A percentile compares a stretch with the other conserved stretches of the same genome.
Evolutionary conservation across 1,139 yeast species (phyloP).

Genomic region (Ogataea hybrid): DNA sequence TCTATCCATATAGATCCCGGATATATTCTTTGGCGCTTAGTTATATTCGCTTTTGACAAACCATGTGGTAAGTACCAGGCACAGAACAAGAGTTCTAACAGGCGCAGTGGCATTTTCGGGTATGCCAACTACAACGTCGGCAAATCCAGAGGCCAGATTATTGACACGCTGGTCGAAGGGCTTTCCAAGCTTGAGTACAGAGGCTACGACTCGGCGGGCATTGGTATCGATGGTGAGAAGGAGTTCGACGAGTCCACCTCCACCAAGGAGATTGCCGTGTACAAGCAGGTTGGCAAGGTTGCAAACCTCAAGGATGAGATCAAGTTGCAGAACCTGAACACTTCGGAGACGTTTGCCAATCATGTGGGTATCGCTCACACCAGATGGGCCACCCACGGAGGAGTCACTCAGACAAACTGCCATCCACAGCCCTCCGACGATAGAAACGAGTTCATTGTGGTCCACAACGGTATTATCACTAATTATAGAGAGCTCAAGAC

Average conservation of each 20-base stretch:
- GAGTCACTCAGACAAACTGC: slow-evolving; percentile 80
- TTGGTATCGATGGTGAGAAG: slow-evolving; percentile 89
- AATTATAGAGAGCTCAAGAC: slow-evolving; percentile 90
- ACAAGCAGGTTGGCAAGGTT: slow-evolving; percentile 92
- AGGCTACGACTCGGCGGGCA: slow-evolving; percentile 97
- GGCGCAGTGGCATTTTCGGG: slow-evolving; percentile 87
- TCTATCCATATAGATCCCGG: not conserved
- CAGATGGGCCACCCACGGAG: slow-evolving; percentile 99
- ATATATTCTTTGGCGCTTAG: slow-evolving; percentile 1
- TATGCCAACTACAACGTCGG: slow-evolving; percentile 95
- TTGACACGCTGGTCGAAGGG: slow-evolving; percentile 87
- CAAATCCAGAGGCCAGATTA: slow-evolving; percentile 86
- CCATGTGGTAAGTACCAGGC: slow-evolving; percentile 17
- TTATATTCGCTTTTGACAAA: slow-evolving; percentile 2
- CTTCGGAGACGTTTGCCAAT: slow-evolving; percentile 65
- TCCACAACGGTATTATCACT: slow-evolving; percentile 98
- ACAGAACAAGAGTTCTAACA: slow-evolving; percentile 4
- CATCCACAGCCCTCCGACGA: slow-evolving; percentile 95
- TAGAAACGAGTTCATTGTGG: slow-evolving; percentile 80
- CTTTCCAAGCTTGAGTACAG: slow-evolving; percentile 92
- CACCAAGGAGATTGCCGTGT: slow-evolving; percentile 49
- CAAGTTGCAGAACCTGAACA: slow-evolving; percentile 51
- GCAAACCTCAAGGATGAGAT: slow-evolving; percentile 72
- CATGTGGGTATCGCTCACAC: slow-evolving; percentile 99
- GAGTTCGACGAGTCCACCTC: slow-evolving; percentile 43